Base-by-base conservation (phyloP, 1,139 yeast genomes). In the Diutina scorzettiae region DNA sequence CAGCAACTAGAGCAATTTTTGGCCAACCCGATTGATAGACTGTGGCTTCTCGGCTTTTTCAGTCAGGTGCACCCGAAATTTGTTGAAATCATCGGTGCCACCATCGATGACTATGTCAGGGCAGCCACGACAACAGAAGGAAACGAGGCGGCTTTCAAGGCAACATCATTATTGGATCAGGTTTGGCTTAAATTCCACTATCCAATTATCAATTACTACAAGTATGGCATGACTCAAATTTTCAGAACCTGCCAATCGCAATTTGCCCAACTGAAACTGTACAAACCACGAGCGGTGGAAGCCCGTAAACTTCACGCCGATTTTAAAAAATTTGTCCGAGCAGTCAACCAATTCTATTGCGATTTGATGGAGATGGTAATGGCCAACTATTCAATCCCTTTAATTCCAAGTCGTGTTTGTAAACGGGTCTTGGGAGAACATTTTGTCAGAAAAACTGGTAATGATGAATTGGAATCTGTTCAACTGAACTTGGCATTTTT, bases 171-270 rank as follows among this genome's bases (percentile, higher is more conserved):
- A 20, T 56, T 79, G 20, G 80, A 76, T 41, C 50, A 56, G 5
- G 54, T 77, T 18, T 81, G 87, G 87, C 53, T 64, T 21, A 73
- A 75, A 14, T 69, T 80, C 51, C 81, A 78, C 50, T 77, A 78
- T 49, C 85, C 85, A 1, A 68, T 76, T 1, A 66, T 79, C 46
- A 78, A 77, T 48, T 70, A 69, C 53, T 78, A 65, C 48, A 73
- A 69, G 49, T 49, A 53, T 9, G 68, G 62, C 41, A 75, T 71
- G 51, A 60, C 60, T 5, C 51, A 50, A 2, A 49, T 64, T 24
- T 61, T 49, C 37, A 47, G 51, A 19, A 53, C 42, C 6, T 48
- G 51, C 43, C 41, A 43, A 5, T 48, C 49, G 2, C 49, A 48
- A 8, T 53, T 43, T 41, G 52, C 25, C 37, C 32, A 5, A 21